Evolutionary conservation across 768 basidiomycete species (phyloP).

Genomic region (Lepiota subincarnata): DNA sequence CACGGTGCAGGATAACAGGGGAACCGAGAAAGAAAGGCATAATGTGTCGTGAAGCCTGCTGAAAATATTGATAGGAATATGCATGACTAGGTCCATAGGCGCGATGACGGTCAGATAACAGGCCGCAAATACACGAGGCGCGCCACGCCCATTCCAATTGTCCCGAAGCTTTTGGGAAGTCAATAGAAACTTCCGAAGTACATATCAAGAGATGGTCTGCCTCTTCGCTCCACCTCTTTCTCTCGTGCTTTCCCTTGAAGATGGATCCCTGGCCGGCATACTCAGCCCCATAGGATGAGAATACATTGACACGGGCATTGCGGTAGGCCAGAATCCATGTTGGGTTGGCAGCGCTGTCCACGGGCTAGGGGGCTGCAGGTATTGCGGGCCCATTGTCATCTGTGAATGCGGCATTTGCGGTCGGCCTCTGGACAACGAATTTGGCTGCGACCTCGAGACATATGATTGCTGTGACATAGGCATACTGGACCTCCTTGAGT

Average conservation of each 20-base stretch:
- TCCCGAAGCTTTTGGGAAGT: background rate
- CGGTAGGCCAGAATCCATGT: slow-evolving; percentile 23
- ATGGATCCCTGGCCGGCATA: background rate
- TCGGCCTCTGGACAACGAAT: slow-evolving; percentile 23
- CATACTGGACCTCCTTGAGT: slow-evolving; percentile 24
- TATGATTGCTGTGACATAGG: slow-evolving; percentile 13
- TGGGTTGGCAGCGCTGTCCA: slow-evolving; percentile 42
- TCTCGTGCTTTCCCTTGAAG: background rate
- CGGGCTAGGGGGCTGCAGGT: slow-evolving; percentile 30
- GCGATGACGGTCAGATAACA: background rate
- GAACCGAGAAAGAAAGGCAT: background rate
- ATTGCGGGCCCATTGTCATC: slow-evolving; percentile 13
- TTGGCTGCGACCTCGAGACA: slow-evolving; percentile 16
- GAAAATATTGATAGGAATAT: background rate
- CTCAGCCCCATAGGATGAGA: slow-evolving; percentile 6
- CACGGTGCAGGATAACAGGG: background rate
- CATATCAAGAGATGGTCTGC: slow-evolving; percentile 1
- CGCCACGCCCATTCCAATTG: background rate
- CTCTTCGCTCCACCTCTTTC: background rate
- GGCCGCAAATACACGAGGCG: background rate
- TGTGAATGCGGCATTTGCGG: slow-evolving; percentile 21
- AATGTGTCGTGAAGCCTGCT: slow-evolving; percentile 1
- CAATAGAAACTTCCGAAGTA: background rate
- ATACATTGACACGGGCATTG: slow-evolving; percentile 21
- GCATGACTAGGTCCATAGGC: background rate